phyloP scores from a whole-genome alignment of 768 basidiomycete genomes.

The Tylopilus sp. region DNA sequence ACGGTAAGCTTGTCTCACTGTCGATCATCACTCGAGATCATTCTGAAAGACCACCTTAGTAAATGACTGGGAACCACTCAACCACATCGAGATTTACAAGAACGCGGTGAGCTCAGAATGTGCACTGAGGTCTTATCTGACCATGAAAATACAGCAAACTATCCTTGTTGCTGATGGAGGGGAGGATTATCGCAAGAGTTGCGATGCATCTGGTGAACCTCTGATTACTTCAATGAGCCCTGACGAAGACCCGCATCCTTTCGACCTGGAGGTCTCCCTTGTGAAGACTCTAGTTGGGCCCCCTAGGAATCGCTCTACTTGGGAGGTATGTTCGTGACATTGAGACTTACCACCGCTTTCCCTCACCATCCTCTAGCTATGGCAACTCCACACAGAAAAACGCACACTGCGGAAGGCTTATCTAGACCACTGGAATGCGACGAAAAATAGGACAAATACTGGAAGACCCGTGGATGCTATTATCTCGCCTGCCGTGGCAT shows the following conservation, averaged over 20 bases:
- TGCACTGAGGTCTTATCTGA: not conserved
- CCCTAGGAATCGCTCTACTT: conserved; percentile 37
- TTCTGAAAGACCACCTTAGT: conserved; percentile 23
- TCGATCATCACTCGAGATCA: not conserved
- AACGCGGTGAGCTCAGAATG: conserved; percentile 18
- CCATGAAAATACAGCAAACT: conserved; percentile 25
- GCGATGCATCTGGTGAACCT: conserved; percentile 43
- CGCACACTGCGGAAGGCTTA: conserved; percentile 40
- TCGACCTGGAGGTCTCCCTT: conserved; percentile 44
- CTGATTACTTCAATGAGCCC: conserved; percentile 38
- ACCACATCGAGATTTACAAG: conserved; percentile 39
- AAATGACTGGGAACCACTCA: conserved; percentile 65
- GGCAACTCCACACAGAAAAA: conserved; percentile 45
- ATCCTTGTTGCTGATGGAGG: conserved; percentile 42
- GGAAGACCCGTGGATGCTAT: conserved; percentile 52
- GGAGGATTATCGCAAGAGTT: conserved; percentile 35
- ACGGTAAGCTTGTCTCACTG: conserved; percentile 39
- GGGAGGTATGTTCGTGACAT: conserved; percentile 35
- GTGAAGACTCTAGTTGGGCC: conserved; percentile 45
- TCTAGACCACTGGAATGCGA: conserved; percentile 49
- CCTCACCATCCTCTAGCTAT: conserved; percentile 30
- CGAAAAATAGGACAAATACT: conserved; percentile 40
- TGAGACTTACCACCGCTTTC: not conserved
- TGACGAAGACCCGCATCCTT: conserved; percentile 28
- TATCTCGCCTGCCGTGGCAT: conserved; percentile 43